Conservation (phyloP, 2,329 filamentous ascomycete species). For the Ilyonectria destructans region DNA sequence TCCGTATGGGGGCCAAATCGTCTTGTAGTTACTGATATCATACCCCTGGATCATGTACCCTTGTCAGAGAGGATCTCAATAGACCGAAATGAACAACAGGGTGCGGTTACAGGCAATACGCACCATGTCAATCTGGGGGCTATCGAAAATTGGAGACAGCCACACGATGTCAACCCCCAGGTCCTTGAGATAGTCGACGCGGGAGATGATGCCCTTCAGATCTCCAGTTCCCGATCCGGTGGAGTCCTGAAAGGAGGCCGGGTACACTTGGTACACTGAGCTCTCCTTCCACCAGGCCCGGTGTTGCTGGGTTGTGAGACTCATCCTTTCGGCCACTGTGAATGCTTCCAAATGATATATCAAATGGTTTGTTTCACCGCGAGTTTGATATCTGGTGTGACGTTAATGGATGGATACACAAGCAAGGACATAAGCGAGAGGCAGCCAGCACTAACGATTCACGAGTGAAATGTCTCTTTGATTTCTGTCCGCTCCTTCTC, state of each 20-base stretch:
- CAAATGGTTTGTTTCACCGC: constrained; percentile 8
- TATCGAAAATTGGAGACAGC: constrained; percentile 65
- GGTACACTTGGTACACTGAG: constrained; percentile 75
- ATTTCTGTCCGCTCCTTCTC: constrained; percentile 10
- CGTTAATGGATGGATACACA: constrained; percentile 34
- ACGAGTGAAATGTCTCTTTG: constrained; percentile 21
- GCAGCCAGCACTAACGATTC: constrained; percentile 29
- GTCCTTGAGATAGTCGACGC: constrained; percentile 69
- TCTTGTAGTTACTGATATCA: constrained; percentile 79
- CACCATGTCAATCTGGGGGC: constrained; percentile 77
- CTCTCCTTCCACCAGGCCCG: constrained; percentile 73
- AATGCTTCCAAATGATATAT: not conserved
- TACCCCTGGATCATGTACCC: constrained; percentile 66
- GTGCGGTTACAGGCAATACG: constrained; percentile 12
- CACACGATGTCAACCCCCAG: constrained; percentile 74
- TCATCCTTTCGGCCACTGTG: constrained; percentile 41
- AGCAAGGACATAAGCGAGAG: constrained; percentile 25
- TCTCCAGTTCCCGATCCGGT: constrained; percentile 71
- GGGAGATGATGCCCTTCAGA: constrained; percentile 71
- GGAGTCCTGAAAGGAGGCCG: constrained; percentile 74
- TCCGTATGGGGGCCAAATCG: constrained; percentile 78
- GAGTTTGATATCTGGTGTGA: constrained; percentile 16
- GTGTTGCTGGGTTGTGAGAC: constrained; percentile 42
- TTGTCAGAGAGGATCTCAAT: not conserved
- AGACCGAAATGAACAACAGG: not conserved